phyloP scores from a whole-genome alignment of 176 grass and related monocot species.

The Urochloa ruziziensis region DNA sequence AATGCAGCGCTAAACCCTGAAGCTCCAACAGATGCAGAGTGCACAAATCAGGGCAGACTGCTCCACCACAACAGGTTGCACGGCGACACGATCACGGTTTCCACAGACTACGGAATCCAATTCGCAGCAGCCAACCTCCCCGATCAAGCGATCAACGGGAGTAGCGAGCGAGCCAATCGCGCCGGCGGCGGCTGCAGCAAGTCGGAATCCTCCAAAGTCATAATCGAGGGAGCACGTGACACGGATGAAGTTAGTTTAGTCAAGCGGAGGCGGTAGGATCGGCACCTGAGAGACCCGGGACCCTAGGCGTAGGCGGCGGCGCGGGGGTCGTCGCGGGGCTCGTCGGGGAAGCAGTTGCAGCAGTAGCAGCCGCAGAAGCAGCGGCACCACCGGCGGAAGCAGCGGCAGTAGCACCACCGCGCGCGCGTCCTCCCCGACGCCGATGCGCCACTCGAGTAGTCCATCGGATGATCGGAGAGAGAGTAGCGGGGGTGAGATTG shows the following conservation, averaged over 20 bases:
- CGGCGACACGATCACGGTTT: not conserved
- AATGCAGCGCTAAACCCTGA: not conserved
- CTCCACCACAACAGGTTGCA: not conserved
- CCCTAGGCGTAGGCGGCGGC: not conserved
- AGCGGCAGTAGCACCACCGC: slow-evolving; percentile 52
- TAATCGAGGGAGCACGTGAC: not conserved
- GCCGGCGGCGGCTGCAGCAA: not conserved
- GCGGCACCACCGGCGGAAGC: slow-evolving; percentile 45
- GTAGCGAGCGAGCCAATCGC: not conserved
- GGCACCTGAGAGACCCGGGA: not conserved
- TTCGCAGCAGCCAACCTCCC: not conserved
- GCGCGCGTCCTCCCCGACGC: slow-evolving; percentile 1
- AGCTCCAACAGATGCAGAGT: not conserved
- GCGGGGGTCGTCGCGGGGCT: not conserved
- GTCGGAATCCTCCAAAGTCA: no score
- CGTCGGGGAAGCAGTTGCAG: slow-evolving; percentile 35
- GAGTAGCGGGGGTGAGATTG: not conserved
- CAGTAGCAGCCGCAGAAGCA: slow-evolving; percentile 53
- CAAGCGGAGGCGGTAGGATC: not conserved
- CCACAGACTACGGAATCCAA: not conserved
- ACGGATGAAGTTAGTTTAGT: not conserved
- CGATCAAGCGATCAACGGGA: not conserved
- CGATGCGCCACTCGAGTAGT: slow-evolving; percentile 19
- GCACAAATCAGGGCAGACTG: not conserved
- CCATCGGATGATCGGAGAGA: not conserved